Conservation (phyloP, 495 filamentous ascomycete genomes). For the Terfezia boudieri region DNA sequence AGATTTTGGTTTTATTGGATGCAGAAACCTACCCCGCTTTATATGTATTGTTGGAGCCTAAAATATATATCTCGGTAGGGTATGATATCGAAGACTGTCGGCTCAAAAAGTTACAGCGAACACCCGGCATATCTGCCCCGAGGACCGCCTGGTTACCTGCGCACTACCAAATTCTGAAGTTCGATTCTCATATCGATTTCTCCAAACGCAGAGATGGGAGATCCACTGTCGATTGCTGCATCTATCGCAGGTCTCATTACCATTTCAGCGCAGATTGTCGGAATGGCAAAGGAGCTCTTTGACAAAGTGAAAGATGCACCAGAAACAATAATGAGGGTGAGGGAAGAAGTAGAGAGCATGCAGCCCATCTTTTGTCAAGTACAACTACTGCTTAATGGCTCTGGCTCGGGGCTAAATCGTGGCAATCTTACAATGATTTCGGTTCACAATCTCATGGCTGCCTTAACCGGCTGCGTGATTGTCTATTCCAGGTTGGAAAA, state of each 20-base stretch:
- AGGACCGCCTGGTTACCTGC: too few relatives aligned
- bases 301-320: background rate
- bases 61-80: too few relatives aligned
- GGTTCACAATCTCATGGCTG: background rate
- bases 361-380: background rate
- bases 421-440: background rate
- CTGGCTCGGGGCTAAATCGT: background rate
- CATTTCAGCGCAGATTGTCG: background rate
- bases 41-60: too few relatives aligned
- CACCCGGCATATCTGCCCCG: too few relatives aligned
- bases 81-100: too few relatives aligned
- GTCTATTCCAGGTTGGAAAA: background rate
- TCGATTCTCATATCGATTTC: too few relatives aligned
- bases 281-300: background rate
- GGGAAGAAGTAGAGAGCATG: background rate
- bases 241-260: background rate
- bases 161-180: too few relatives aligned
- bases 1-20: too few relatives aligned
- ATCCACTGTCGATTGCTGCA: background rate
- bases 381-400: background rate
- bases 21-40: too few relatives aligned
- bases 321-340: background rate
- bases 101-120: too few relatives aligned
- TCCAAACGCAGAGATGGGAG: background rate
- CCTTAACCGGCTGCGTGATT: background rate